Evolutionary conservation across 805 yeast genomes (phyloP).

Genomic region (Monosporozyma solicola): DNA sequence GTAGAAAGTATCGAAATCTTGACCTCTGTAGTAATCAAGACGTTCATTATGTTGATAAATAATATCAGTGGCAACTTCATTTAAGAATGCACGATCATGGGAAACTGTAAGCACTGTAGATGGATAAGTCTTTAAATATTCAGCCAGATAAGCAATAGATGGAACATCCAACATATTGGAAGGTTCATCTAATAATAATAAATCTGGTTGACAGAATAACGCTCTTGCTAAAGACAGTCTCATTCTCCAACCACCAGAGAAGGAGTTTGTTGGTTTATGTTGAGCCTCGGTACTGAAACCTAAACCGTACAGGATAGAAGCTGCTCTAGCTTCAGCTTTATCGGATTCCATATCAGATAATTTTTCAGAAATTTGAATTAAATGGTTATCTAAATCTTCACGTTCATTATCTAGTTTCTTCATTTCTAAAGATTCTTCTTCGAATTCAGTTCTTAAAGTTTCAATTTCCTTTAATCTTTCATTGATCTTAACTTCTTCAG

Average conservation of each 20-base stretch:
- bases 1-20: constrained; percentile 88
- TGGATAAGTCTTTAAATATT: constrained; percentile 82
- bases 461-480: constrained; percentile 74
- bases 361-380: constrained; percentile 73
- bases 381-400: constrained; percentile 70
- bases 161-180: constrained; percentile 99
- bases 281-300: constrained; percentile 92
- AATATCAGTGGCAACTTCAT: constrained; percentile 97
- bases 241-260: constrained; percentile 99
- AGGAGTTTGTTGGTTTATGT: constrained; percentile 70
- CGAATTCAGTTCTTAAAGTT: constrained; percentile 56
- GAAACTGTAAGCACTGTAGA: constrained; percentile 93
- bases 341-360: constrained; percentile 91
- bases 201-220: constrained; percentile 91
- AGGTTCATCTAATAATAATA: constrained; percentile 92
- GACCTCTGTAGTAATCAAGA: constrained; percentile 88
- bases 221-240: constrained; percentile 97
- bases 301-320: constrained; percentile 81
- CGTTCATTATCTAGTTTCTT: constrained; percentile 82
- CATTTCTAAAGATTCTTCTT: constrained; percentile 63
- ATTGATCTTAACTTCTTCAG: constrained; percentile 65
- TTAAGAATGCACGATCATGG: constrained; percentile 93
- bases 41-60: constrained; percentile 97
- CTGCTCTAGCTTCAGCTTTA: constrained; percentile 96
- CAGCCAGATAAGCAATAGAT: constrained; percentile 86